Evolutionary conservation across 306 rosid genomes (phyloP), one percentile per base, ranked within the genome.

Genomic region (Carpinus fangiana): DNA sequence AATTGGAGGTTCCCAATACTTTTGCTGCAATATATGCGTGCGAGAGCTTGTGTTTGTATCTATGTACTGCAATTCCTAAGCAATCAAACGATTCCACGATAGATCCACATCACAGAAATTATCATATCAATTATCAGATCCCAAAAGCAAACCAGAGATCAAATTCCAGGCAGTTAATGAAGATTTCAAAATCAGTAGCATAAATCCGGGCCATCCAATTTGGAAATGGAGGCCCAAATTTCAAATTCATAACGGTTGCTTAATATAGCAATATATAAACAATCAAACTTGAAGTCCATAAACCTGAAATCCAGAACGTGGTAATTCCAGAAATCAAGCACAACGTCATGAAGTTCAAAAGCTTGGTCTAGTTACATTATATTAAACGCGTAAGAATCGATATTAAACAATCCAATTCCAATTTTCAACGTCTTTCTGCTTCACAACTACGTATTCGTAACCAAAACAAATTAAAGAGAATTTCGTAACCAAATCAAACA

Each of bases 381-480:
- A 73, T 68, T 61, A 61, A 82, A 70, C 61, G 78, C 31, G 56
- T 20, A 14, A 80, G 11, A 53, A 71, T 77, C 66, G 75, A 80
- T 8, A 28, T 53, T 48, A n/a, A 82, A 79, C 67, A 67, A 77
- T 60, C 43, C 75, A 79, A 75, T 67, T 73, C 82, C 56, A 57
- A 21, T 69, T 68, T 43, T 72, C 18, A 70, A 53, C 10, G 14
- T 23, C 17, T 4, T 5, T 59, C 21, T 59, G 65, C 65, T 23
- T 59, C 23, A 59, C 65, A 23, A 23, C 7, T 21, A 59, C 65
- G 65, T 23, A 59, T 8, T 23, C 12, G 4, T 5, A 23, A 12
- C 36, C 34, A 59, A 59, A 59, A 59, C 17, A 10, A 21, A 23
- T 59, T 2, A 3, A 59, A 59, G 38, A 12, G 34, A 59, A 59